Evolutionary conservation across 495 filamentous ascomycete species (phyloP).

Genomic region (Clohesyomyces aquaticus): DNA sequence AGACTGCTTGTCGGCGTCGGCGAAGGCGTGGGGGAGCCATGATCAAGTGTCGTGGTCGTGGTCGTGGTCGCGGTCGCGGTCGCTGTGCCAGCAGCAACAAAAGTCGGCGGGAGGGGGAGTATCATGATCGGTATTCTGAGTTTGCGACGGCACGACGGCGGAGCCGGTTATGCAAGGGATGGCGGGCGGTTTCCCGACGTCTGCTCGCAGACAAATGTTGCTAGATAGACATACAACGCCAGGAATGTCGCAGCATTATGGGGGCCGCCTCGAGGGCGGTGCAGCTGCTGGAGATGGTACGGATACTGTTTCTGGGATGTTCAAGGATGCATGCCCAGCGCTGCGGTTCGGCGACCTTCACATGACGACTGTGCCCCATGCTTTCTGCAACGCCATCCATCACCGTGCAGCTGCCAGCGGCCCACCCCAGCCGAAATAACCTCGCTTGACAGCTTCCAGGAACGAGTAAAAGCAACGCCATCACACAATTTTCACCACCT

Average conservation of each 20-base stretch:
- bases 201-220: not conserved
- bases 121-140: slow-evolving; percentile 17
- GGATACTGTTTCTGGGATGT: too few relatives aligned
- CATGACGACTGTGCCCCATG: slow-evolving; percentile 2
- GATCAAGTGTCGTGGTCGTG: slow-evolving; percentile 2
- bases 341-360: slow-evolving; percentile 3
- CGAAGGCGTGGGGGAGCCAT: not conserved
- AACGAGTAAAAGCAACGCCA: too few relatives aligned
- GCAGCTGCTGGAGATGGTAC: not conserved
- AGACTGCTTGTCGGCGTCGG: slow-evolving; percentile 12
- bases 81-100: slow-evolving; percentile 36
- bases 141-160: not conserved
- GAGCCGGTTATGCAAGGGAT: slow-evolving; percentile 6
- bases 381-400: not conserved
- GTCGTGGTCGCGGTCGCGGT: too few relatives aligned
- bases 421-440: not conserved
- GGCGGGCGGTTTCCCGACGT: too few relatives aligned
- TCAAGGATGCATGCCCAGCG: too few relatives aligned
- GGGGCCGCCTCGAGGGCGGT: not conserved
- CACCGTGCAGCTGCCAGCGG: slow-evolving; percentile 14
- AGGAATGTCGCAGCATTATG: not conserved
- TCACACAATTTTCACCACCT: too few relatives aligned
- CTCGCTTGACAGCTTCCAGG: not conserved
- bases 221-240: slow-evolving; percentile 16
- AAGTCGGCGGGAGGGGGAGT: slow-evolving; percentile 14